These are phyloP conservation scores for Taphrina sp. DNA, from an alignment of 1,139 yeast genomes.

Conservation along the genomic window DNA sequence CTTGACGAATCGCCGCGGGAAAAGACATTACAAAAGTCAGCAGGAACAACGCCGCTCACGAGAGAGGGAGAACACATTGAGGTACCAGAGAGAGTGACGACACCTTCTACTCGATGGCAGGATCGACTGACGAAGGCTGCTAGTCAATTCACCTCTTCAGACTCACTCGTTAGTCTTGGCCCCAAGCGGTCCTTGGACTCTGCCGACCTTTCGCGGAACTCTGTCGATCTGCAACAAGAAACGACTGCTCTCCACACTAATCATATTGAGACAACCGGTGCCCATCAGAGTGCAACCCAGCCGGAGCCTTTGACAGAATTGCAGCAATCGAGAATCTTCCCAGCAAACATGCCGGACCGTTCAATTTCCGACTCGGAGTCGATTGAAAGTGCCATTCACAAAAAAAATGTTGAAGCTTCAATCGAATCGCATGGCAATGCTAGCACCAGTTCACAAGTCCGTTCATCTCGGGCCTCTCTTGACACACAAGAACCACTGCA, in stretches of 20 bases:
- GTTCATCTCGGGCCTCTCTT: background rate
- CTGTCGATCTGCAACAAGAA: background rate
- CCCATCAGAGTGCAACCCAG: too few relatives aligned
- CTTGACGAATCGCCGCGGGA: constrained; percentile 14
- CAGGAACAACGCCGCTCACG: background rate
- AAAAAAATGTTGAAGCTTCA: background rate
- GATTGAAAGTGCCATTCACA: background rate
- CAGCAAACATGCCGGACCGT: constrained; percentile 22
- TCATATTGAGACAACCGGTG: too few relatives aligned
- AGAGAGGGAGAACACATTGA: background rate
- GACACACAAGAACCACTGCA: background rate
- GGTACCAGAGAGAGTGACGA: background rate
- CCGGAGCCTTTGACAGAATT: constrained; percentile 18
- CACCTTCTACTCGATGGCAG: constrained; percentile 14
- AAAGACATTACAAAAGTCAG: background rate
- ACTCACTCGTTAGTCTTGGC: background rate
- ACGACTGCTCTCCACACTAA: background rate
- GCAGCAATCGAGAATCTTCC: constrained; percentile 16
- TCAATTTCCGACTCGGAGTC: too few relatives aligned
- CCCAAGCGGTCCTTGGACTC: too few relatives aligned
- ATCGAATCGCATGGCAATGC: background rate
- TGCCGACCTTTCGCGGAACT: background rate
- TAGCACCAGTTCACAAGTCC: too few relatives aligned
- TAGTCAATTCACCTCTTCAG: constrained; percentile 12
- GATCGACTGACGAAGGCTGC: constrained; percentile 23